Base-by-base conservation (phyloP, 345 rosid species). In the Viola odorata region DNA sequence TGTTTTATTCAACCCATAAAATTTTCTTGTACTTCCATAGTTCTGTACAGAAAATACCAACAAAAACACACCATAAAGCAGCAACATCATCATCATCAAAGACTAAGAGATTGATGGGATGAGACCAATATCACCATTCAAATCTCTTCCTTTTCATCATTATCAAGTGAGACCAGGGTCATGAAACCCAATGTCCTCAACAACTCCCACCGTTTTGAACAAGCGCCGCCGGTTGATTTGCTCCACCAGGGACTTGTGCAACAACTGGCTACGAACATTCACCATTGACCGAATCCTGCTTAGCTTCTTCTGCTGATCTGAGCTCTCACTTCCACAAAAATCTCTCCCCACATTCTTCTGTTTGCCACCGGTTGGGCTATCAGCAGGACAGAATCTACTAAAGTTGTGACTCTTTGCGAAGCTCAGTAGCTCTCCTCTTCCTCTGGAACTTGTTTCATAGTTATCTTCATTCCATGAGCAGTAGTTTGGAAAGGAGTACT, bases 201-300 rank as follows among this genome's bases (percentile, higher is more conserved):
- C 79, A 0, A 87, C 80, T 38, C 83, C 94, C 7, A 86, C 81
- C 0, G 94, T 84, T 72, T 80, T 81, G 67, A 82, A 86, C 72
- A 80, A 23, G 17, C 96, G 85, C 62, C 85, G 73, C 73, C 80
- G 84, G 77, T 80, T 75, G 59, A 89, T 69, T 72, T 81, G 75
- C 77, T 85, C 91, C 80, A 92, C 74, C 61, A 87, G 75, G n/a
- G 91, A 83, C 39, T 79, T 75, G 62, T 87, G 91, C 70, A 89
- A 47, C 72, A 85, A 77, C 58, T 84, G 96, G 73, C 88, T 87
- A n/a, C 90, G 80, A 1, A 84, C 55, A 53, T 89, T 97, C 38
- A 87, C 74, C 37, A 87, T 69, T 11, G 97, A 82, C 53, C 71
- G 55, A 7, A 61, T 77, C 80, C 79, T 76, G 42, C 73, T 73